A percentile compares a stretch with the other conserved stretches of the same genome.
Evolutionary conservation across 768 basidiomycete genomes (phyloP).

Genomic region (Arthromyces matolae): DNA sequence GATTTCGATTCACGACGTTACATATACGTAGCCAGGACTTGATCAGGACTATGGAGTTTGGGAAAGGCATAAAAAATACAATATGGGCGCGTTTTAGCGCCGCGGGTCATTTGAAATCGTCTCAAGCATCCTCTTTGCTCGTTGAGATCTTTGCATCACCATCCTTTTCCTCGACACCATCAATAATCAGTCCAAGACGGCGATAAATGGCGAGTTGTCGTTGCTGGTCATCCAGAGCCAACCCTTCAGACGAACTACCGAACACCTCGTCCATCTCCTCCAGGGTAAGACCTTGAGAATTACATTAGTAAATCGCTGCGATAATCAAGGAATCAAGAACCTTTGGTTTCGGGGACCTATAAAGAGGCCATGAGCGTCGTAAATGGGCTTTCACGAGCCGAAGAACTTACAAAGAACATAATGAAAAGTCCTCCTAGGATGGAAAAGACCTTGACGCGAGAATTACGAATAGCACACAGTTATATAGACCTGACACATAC

Average conservation of each 20-base stretch:
- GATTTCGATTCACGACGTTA: too few relatives aligned
- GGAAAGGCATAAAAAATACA: background rate
- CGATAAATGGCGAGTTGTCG: slow-evolving; percentile 49
- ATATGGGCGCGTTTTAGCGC: background rate
- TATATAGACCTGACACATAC: slow-evolving; percentile 39
- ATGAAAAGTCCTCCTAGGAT: slow-evolving; percentile 66
- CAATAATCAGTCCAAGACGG: slow-evolving; percentile 54
- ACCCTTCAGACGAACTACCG: slow-evolving; percentile 48
- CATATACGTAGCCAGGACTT: too few relatives aligned
- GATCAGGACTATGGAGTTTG: too few relatives aligned
- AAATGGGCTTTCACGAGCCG: background rate
- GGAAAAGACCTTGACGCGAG: slow-evolving; percentile 47
- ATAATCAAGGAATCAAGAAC: slow-evolving; percentile 18
- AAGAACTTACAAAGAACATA: slow-evolving; percentile 50
- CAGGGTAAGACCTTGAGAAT: slow-evolving; percentile 45
- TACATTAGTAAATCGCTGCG: background rate
- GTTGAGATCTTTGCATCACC: background rate
- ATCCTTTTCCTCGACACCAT: slow-evolving; percentile 14
- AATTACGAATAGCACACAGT: background rate
- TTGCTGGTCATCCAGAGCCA: slow-evolving; percentile 53
- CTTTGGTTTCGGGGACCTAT: slow-evolving; percentile 74
- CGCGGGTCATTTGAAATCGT: background rate
- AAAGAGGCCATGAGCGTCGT: background rate
- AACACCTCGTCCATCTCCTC: slow-evolving; percentile 84
- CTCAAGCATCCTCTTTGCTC: background rate